These are phyloP conservation scores for Candida dubliniensis DNA, from an alignment of 1,139 yeast species.

Conservation along the genomic window DNA sequence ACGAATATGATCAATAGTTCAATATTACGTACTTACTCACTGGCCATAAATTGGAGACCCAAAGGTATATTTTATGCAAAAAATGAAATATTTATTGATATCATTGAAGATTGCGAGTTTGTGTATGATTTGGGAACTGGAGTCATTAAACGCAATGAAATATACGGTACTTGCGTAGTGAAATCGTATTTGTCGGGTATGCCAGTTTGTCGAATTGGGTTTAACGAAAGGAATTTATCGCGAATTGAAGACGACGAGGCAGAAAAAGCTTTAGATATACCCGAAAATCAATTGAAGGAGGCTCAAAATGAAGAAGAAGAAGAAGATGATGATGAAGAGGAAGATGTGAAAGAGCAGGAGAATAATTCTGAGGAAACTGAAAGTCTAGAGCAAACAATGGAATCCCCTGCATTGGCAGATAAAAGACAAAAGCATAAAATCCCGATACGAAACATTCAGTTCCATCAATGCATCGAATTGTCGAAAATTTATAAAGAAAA, in stretches of 20 bases:
- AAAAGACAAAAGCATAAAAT: slow-evolving; percentile 18
- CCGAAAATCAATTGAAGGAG: slow-evolving; percentile 20
- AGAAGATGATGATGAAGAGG: slow-evolving; percentile 20
- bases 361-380: neutral
- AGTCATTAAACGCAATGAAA: slow-evolving; percentile 34
- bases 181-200: slow-evolving; percentile 48
- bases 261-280: slow-evolving; percentile 5
- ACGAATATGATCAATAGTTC: slow-evolving; percentile 53
- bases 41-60: slow-evolving; percentile 49
- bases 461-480: slow-evolving; percentile 48
- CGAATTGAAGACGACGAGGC: slow-evolving; percentile 19
- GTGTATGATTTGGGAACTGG: slow-evolving; percentile 34
- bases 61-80: slow-evolving; percentile 49
- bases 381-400: neutral
- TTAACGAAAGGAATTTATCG: slow-evolving; percentile 39
- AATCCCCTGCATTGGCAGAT: neutral
- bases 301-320: slow-evolving; percentile 20
- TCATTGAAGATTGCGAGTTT: slow-evolving; percentile 44
- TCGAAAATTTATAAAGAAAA: slow-evolving; percentile 39
- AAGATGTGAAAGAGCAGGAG: slow-evolving; percentile 2
- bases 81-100: slow-evolving; percentile 47
- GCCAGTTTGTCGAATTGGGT: slow-evolving; percentile 47
- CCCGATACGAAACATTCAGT: slow-evolving; percentile 45
- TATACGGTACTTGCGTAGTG: slow-evolving; percentile 38
- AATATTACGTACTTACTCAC: slow-evolving; percentile 46